Evolutionary conservation across 2,329 filamentous ascomycete species (phyloP), one percentile per base, ranked within the genome.

Genomic region (Aspergillus eucalypticola): DNA sequence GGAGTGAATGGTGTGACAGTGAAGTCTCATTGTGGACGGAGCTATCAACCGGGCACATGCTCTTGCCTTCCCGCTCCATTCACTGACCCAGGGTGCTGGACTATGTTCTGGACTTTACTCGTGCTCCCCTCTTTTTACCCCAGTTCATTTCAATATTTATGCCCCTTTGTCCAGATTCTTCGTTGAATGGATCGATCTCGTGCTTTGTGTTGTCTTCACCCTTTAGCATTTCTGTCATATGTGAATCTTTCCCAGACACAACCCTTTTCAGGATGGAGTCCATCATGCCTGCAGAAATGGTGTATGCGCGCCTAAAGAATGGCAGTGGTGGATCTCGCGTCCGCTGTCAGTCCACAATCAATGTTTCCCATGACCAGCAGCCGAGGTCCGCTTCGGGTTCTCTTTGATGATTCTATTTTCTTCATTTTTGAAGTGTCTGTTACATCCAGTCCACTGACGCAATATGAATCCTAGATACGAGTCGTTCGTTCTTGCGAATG

Each of bases 401-500:
- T 11, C 4, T 23, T 27, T 50, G 19, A 49, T 42, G 32, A 27
- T 56, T 39, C 11, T 59, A 17, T 32, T 50, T n/a, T 6, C 10
- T 49, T 50, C 25, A 32, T 10, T 13, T 17, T 8, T 29, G 7
- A 8, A 17, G 17, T 27, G 42, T 7, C 23, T 6, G 35, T 17
- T 29, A 5, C 27, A 38, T n/a, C 13, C 21, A 17, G 46, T 23
- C 15, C 27, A 23, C 63, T 67, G 55, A 66, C 60, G 58, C 19
- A 60, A 21, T 44, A 39, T 35, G 23, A 19, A 56, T 27, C 60
- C 71, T 64, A 98, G 95, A 73, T 96, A 96, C 81, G 95, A 98
- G 83, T 86, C 96, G 52, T 98, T 97, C 81, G 81, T 97, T 65
- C 89, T 98, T 61, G 86, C 79, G 42, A 90, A 92, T 52, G 92